Evolutionary conservation across 352 stramenopile genomes (phyloP).

Genomic region (Lagenidium giganteum): DNA sequence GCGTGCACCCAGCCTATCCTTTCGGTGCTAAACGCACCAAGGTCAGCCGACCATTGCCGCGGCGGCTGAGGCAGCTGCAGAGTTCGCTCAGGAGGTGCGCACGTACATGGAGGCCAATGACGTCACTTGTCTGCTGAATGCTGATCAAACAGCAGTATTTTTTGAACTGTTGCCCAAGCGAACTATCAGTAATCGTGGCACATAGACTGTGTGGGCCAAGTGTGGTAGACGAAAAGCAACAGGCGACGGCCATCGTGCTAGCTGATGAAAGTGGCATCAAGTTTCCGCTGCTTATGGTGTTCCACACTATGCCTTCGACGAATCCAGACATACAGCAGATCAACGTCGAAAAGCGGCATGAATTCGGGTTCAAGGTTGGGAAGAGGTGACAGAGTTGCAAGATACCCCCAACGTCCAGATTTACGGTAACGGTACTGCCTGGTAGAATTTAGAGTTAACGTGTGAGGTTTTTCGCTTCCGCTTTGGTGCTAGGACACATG

Average conservation of each 20-base stretch:
- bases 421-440: conserved; percentile 13
- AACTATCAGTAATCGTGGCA: conserved; percentile 9
- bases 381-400: conserved; percentile 4
- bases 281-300: conserved; percentile 15
- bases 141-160: conserved; percentile 17
- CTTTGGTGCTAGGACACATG: conserved; percentile 8
- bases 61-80: background rate
- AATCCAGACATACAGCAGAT: background rate
- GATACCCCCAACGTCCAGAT: conserved; percentile 1
- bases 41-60: conserved; percentile 6
- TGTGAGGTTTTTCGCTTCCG: conserved; percentile 13
- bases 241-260: conserved; percentile 16
- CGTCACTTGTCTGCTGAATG: conserved; percentile 15
- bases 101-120: background rate
- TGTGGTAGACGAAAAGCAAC: conserved; percentile 17
- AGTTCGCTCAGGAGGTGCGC: conserved; percentile 4
- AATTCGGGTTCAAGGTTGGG: conserved; percentile 9
- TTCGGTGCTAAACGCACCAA: conserved; percentile 12
- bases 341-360: conserved; percentile 8
- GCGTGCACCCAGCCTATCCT: conserved; percentile 3
- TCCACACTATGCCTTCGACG: conserved; percentile 3
- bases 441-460: conserved; percentile 13
- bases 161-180: conserved; percentile 23
- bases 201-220: conserved; percentile 20
- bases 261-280: conserved; percentile 12